Evolutionary conservation across 768 basidiomycete species (phyloP).

Genomic region (Pleurotus giganteus): DNA sequence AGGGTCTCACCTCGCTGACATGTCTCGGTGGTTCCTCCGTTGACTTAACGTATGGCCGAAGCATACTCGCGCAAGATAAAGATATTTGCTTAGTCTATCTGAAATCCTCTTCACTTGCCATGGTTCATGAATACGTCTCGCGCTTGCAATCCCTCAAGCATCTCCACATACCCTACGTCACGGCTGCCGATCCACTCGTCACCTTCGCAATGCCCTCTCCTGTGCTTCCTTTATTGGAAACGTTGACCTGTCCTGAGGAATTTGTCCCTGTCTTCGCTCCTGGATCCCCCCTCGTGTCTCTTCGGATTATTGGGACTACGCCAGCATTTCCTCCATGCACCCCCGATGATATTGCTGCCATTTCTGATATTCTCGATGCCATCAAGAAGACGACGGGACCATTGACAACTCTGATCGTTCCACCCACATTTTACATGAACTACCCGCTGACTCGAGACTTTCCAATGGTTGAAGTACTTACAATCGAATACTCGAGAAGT

Average conservation of each 20-base stretch:
- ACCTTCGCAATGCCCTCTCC: neutral
- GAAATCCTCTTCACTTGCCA: neutral
- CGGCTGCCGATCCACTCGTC: neutral
- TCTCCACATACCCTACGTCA: neutral
- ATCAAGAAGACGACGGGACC: neutral
- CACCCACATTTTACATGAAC: neutral
- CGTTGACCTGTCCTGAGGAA: neutral
- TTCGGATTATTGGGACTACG: neutral
- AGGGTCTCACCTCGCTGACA: neutral
- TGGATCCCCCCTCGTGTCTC: neutral
- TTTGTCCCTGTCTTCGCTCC: neutral
- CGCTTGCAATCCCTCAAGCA: neutral
- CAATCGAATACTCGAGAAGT: neutral
- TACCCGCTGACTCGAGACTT: neutral
- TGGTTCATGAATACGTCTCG: neutral
- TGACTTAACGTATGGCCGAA: neutral
- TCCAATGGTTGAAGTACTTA: neutral
- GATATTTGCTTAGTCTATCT: neutral
- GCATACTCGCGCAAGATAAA: neutral
- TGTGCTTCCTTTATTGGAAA: neutral
- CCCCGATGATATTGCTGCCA: neutral
- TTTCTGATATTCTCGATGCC: neutral
- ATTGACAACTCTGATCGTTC: neutral
- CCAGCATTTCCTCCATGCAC: no score
- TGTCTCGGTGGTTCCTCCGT: no score